These are phyloP conservation scores for Lichtheimia corymbifera DNA, from an alignment of 371 early-diverging fungal genomes.

Conservation along the genomic window DNA sequence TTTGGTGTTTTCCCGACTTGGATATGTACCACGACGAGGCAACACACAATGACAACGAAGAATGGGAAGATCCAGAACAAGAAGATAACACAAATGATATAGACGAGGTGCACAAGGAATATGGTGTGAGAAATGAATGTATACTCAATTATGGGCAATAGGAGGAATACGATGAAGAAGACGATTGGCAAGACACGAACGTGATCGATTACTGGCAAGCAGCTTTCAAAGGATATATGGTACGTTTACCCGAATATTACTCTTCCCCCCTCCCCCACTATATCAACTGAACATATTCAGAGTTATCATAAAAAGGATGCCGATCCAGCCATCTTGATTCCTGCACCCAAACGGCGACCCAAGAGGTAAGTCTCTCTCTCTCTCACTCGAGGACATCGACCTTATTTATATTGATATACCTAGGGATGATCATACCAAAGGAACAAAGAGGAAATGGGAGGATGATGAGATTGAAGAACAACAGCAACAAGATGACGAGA, in stretches of 20 bases:
- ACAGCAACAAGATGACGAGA: conserved; percentile 3
- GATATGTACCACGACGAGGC: no score
- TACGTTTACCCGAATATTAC: not conserved
- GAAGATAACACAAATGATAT: no score
- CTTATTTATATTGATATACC: no score
- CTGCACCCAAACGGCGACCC: conserved; percentile 5
- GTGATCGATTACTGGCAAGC: conserved; percentile 64
- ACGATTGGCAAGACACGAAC: conserved; percentile 62
- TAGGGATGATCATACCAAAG: not conserved
- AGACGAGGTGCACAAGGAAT: no score
- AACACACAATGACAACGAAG: no score
- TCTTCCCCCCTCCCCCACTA: not conserved
- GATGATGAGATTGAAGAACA: not conserved
- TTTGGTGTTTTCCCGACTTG: no score
- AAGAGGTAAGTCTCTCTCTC: conserved; percentile 2
- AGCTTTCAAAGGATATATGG: conserved; percentile 51
- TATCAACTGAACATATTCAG: not conserved
- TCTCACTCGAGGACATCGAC: not conserved
- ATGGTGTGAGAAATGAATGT: no score
- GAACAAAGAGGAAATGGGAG: not conserved
- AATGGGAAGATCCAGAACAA: no score
- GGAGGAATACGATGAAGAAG: conserved; percentile 9
- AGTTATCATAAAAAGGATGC: conserved; percentile 10
- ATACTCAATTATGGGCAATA: not conserved
- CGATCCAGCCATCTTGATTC: conserved; percentile 10